Percentiles rank a stretch among this genome's conserved stretches.
Conservation (phyloP, 2,329 filamentous ascomycete genomes). For the Penicillium decumbens region DNA sequence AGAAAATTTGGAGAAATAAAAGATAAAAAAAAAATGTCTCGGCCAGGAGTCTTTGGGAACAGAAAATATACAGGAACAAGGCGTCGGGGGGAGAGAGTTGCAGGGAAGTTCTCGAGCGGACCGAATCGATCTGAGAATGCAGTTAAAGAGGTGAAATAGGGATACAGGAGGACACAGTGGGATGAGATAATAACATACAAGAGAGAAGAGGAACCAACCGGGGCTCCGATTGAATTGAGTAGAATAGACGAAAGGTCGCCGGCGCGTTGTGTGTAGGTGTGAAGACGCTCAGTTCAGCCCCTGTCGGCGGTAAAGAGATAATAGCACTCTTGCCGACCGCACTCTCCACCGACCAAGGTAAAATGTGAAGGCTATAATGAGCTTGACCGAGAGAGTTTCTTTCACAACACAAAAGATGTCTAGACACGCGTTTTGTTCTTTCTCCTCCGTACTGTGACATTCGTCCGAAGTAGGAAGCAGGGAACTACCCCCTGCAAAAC, state of each 20-base stretch:
- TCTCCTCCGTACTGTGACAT: slow-evolving; percentile 6
- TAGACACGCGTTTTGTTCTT: not conserved
- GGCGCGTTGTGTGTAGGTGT: not conserved
- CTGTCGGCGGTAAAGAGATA: slow-evolving; percentile 26
- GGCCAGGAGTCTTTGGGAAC: slow-evolving; percentile 9
- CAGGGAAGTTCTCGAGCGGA: slow-evolving; percentile 1
- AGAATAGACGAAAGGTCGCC: slow-evolving; percentile 8
- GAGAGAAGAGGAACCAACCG: slow-evolving; percentile 21
- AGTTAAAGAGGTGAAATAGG: slow-evolving; percentile 9
- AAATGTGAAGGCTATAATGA: not conserved
- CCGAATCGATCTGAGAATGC: slow-evolving; percentile 2
- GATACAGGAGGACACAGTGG: slow-evolving; percentile 1
- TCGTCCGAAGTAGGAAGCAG: not conserved
- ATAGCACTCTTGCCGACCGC: slow-evolving; percentile 18
- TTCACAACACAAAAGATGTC: not conserved
- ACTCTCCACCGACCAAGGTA: not conserved
- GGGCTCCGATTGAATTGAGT: slow-evolving; percentile 20
- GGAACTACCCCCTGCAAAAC: not conserved
- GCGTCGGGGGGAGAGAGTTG: slow-evolving; percentile 5
- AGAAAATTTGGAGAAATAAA: not conserved
- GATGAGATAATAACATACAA: not conserved
- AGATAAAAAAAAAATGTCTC: slow-evolving; percentile 12
- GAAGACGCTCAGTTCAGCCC: slow-evolving; percentile 7
- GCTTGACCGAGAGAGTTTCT: not conserved
- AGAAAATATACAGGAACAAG: slow-evolving; percentile 1